Evolutionary conservation across 306 rosid genomes (phyloP).

Genomic region (Casuarina equisetifolia): DNA sequence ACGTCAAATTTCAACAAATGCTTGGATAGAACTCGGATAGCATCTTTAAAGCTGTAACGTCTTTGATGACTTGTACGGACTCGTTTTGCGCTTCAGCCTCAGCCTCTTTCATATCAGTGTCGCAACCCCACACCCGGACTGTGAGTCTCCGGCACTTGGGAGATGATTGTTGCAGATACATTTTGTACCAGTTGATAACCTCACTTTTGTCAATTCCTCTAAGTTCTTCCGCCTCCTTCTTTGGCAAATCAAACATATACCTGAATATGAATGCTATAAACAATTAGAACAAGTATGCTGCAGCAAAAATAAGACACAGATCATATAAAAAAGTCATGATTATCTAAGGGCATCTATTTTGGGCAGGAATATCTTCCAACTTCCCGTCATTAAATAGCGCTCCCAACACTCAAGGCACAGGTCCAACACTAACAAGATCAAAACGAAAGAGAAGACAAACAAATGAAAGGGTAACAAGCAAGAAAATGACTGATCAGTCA

Average conservation of each 20-base stretch:
- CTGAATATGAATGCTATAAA: slow-evolving; percentile 43
- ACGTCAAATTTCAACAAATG: slow-evolving; percentile 40
- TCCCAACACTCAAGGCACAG: neutral
- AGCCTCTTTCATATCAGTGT: slow-evolving; percentile 56
- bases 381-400: neutral
- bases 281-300: slow-evolving; percentile 18
- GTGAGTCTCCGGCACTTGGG: slow-evolving; percentile 73
- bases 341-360: neutral
- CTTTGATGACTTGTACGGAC: slow-evolving; percentile 51
- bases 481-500: neutral
- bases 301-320: slow-evolving; percentile 6
- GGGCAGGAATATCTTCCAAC: neutral
- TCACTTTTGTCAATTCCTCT: slow-evolving; percentile 59
- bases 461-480: neutral
- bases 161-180: slow-evolving; percentile 63
- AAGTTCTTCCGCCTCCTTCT: slow-evolving; percentile 81
- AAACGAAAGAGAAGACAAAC: neutral
- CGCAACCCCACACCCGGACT: slow-evolving; percentile 89
- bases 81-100: slow-evolving; percentile 39
- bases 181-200: slow-evolving; percentile 68
- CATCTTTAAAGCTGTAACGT: slow-evolving; percentile 59
- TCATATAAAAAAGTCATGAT: neutral
- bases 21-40: slow-evolving; percentile 65
- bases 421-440: neutral
- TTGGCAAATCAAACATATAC: slow-evolving; percentile 69